Conservation (phyloP, 1,139 yeast species). For the Taiozyma sp. region DNA sequence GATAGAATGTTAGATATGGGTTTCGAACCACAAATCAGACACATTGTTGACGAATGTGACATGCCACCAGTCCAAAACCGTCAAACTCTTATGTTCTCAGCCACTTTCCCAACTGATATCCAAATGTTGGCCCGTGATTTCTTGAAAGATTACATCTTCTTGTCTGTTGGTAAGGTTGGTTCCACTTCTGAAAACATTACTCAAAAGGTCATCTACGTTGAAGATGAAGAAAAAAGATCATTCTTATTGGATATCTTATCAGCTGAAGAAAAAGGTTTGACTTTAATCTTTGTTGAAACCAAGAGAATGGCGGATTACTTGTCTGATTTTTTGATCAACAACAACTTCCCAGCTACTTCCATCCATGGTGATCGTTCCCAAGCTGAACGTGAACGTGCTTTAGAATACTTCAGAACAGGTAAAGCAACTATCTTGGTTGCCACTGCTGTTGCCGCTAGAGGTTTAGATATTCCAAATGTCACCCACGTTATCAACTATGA, state of each 20-base stretch:
- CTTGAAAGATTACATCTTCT: conserved; percentile 90
- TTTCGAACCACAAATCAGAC: conserved; percentile 98
- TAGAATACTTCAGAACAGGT: conserved; percentile 83
- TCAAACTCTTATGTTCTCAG: conserved; percentile 97
- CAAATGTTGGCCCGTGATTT: conserved; percentile 97
- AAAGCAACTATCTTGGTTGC: conserved; percentile 92
- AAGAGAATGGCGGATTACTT: conserved; percentile 97
- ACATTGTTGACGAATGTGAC: conserved; percentile 95
- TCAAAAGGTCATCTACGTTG: conserved; percentile 88
- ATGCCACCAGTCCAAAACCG: conserved; percentile 90
- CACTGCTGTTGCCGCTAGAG: conserved; percentile 99
- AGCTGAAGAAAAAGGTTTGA: conserved; percentile 62
- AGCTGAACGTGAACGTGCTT: conserved; percentile 95
- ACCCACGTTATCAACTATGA: conserved; percentile 97
- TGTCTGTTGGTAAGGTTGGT: conserved; percentile 98
- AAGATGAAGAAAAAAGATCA: conserved; percentile 91
- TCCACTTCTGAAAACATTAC: conserved; percentile 97
- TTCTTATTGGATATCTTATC: conserved; percentile 85
- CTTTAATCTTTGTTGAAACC: conserved; percentile 94
- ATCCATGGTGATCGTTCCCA: conserved; percentile 99
- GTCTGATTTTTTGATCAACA: conserved; percentile 85
- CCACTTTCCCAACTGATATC: conserved; percentile 97
- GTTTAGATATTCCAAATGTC: conserved; percentile 98
- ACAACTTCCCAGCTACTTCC: conserved; percentile 94
- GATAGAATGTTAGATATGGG: conserved; percentile 99